Conservation (phyloP, 257 asterid species). For the Schizonepeta tenuifolia region DNA sequence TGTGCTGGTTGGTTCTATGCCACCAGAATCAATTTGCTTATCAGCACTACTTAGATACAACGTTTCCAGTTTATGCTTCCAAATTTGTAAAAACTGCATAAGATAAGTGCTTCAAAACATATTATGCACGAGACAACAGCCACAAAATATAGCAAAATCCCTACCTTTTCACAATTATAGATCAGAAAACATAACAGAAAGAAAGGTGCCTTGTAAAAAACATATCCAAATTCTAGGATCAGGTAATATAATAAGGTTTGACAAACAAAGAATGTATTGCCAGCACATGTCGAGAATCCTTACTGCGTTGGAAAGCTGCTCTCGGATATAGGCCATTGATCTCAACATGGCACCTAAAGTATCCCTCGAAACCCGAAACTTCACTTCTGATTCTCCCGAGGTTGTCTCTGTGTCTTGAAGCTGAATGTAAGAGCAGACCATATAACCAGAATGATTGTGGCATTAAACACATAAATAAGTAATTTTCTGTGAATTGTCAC, state of each 20-base stretch:
- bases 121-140: neutral
- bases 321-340: slow-evolving; percentile 81
- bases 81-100: neutral
- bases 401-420: slow-evolving; percentile 80
- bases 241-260: slow-evolving; percentile 16
- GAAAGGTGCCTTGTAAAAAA: neutral
- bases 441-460: slow-evolving; percentile 25
- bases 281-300: slow-evolving; percentile 34
- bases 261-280: slow-evolving; percentile 11
- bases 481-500: slow-evolving; percentile 11
- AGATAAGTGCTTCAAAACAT: neutral
- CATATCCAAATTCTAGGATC: neutral
- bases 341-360: slow-evolving; percentile 85
- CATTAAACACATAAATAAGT: neutral
- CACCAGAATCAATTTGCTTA: slow-evolving; percentile 11
- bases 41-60: neutral
- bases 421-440: slow-evolving; percentile 49
- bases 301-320: slow-evolving; percentile 73
- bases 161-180: neutral
- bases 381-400: slow-evolving; percentile 75
- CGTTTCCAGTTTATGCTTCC: slow-evolving; percentile 1
- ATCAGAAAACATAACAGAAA: neutral
- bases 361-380: slow-evolving; percentile 80
- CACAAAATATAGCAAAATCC: neutral
- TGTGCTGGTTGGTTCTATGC: neutral